Evolutionary conservation across 2,329 filamentous ascomycete genomes (phyloP).

Genomic region (Claviceps purpurea): DNA sequence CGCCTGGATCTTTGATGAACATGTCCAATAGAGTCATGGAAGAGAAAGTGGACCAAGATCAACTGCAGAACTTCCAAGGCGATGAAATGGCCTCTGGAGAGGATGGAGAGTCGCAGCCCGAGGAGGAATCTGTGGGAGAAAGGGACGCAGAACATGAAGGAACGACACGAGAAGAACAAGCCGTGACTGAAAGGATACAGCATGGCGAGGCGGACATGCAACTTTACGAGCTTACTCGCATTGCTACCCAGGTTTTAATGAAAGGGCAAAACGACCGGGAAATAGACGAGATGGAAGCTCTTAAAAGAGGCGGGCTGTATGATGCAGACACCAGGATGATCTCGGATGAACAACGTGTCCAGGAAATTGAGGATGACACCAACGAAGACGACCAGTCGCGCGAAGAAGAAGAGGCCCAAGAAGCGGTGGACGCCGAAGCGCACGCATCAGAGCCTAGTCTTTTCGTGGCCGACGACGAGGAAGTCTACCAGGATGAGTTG

Average conservation of each 20-base stretch:
- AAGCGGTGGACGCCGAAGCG: not conserved
- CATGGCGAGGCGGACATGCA: not conserved
- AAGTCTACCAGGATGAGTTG: not conserved
- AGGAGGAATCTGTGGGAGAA: not conserved
- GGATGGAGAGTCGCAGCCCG: not conserved
- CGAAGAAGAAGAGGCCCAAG: not conserved
- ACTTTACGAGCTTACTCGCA: not conserved
- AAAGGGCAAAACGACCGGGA: not conserved
- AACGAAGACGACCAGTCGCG: not conserved
- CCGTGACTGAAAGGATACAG: not conserved
- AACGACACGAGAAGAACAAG: not conserved
- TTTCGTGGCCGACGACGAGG: not conserved
- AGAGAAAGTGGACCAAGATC: not conserved
- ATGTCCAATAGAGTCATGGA: conserved; percentile 4
- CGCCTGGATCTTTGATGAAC: conserved; percentile 18
- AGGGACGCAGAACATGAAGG: not conserved
- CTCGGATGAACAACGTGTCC: not conserved
- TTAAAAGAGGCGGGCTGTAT: not conserved
- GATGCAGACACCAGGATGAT: not conserved
- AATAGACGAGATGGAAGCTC: not conserved
- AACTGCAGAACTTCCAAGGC: not conserved
- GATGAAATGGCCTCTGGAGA: not conserved
- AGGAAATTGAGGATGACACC: not conserved
- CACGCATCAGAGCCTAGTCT: not conserved
- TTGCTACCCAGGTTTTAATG: not conserved